Evolutionary conservation across 2,329 filamentous ascomycete species (phyloP).

Genomic region (Aspergillus costaricaensis): DNA sequence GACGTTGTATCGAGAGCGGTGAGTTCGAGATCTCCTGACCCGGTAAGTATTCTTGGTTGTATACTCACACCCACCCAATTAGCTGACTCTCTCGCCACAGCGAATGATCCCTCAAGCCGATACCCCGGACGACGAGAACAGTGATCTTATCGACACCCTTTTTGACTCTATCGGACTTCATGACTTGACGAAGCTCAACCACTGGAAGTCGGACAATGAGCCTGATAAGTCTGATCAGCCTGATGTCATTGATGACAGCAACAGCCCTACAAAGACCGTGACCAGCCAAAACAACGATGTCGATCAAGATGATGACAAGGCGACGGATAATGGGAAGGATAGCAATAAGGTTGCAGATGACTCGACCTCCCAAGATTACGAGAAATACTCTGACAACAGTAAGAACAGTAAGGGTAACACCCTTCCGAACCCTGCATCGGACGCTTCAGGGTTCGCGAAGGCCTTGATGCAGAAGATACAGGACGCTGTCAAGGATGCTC

Average conservation of each 20-base stretch:
- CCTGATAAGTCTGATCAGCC: background rate
- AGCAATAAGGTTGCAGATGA: too few species aligned
- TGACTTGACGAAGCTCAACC: conserved; percentile 6
- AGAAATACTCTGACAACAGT: background rate
- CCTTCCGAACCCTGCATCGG: conserved; percentile 9
- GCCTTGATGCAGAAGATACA: conserved; percentile 21
- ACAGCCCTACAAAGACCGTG: conserved; percentile 1
- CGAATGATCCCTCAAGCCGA: conserved; percentile 23
- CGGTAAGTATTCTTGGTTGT: background rate
- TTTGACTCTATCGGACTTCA: conserved; percentile 22
- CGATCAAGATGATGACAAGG: background rate
- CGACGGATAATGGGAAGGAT: background rate
- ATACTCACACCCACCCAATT: background rate
- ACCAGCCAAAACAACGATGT: background rate
- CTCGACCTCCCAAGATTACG: background rate
- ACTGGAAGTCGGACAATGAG: conserved; percentile 12
- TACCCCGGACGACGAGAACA: conserved; percentile 11
- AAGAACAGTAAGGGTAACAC: conserved; percentile 4
- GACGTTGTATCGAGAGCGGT: background rate
- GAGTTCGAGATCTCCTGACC: conserved; percentile 7
- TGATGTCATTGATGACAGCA: conserved; percentile 10
- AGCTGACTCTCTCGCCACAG: conserved; percentile 15
- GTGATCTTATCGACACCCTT: conserved; percentile 16
- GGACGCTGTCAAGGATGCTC: conserved; percentile 20
- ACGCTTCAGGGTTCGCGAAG: conserved; percentile 23